Base-by-base conservation (phyloP, 768 basidiomycete genomes). In the Cyclocybe cylindracea region DNA sequence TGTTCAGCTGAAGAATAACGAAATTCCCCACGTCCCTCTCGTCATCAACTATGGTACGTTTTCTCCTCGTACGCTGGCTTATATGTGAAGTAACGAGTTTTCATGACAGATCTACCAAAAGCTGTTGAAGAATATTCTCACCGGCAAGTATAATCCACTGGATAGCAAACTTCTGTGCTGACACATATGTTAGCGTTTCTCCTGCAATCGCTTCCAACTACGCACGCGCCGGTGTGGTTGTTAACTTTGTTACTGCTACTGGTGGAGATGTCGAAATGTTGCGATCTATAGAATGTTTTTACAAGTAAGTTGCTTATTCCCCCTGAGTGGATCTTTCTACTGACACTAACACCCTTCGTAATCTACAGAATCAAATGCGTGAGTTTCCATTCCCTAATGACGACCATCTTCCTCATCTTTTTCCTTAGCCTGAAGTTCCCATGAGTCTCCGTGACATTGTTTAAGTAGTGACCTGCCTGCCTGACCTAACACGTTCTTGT, bases 201-300 rank as follows among this genome's bases (percentile, higher is more conserved):
- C 87, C 91, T 48, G 93, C 94, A 47, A 86, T 92, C 61, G 87
- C 91, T n/a, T 83, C 90, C 43, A 87, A 77, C 68, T 89, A 92
- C 66, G 81, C 86, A 37, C 86, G 93, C 46, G 89, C 93, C 49
- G 97, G 96, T 29, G 90, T 98, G 47, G 82, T 97, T 54, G 82
- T 99, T 65, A 98, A 96, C 69, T 94, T 98, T 61, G 95, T 98
- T 55, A 97, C 95, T 50, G 96, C 95, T 48, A 94, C 94, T 10
- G 94, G 95, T 31, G 95, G 94, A 38, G 96, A 98, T 68, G 95
- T 98, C 49, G 96, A 98, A 75, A 97, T 98, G 94, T 76, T 98
- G 56, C 84, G 96, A 64, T 91, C 91, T 60, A 98, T 98, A 78
- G 96, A 98, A 77, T 96, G 94, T 80, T 96, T 94, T 75, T 98